Conservation (phyloP, 805 yeast genomes). For the Myxozyma geophila region DNA sequence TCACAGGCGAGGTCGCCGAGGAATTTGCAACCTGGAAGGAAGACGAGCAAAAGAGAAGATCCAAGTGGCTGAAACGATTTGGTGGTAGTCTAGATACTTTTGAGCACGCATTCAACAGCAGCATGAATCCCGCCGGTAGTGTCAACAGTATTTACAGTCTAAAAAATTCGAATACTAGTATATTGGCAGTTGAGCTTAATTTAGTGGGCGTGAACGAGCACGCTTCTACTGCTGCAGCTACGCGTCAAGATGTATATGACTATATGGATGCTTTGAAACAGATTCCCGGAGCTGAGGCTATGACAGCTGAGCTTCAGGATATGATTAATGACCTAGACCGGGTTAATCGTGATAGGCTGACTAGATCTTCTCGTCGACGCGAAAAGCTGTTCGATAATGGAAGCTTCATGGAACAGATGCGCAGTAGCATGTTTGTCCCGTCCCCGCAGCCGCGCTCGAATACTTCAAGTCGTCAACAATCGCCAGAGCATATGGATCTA, state of each 20-base stretch:
- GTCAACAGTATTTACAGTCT: conserved; percentile 20
- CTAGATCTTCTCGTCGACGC: conserved; percentile 14
- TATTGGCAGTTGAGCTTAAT: conserved; percentile 38
- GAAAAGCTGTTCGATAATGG: conserved; percentile 24
- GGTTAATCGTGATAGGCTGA: background rate
- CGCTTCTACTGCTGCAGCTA: background rate
- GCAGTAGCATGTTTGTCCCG: conserved; percentile 25
- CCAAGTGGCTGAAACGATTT: conserved; percentile 68
- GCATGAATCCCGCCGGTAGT: conserved; percentile 9
- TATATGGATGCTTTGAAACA: conserved; percentile 38
- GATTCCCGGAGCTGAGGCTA: conserved; percentile 39
- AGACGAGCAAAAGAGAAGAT: conserved; percentile 59
- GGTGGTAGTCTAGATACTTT: conserved; percentile 45
- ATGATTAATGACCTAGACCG: conserved; percentile 39
- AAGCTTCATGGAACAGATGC: conserved; percentile 22
- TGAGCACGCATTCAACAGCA: conserved; percentile 16
- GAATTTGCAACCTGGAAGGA: conserved; percentile 61
- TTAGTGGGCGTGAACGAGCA: conserved; percentile 23
- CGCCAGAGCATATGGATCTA: conserved; percentile 4
- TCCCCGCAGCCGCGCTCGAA: conserved; percentile 8
- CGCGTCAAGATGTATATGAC: conserved; percentile 32
- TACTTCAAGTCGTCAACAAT: conserved; percentile 10
- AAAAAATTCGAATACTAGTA: conserved; percentile 29
- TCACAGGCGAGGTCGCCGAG: conserved; percentile 49
- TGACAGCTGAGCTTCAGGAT: conserved; percentile 42